Evolutionary conservation across 441 rosid species (phyloP), one percentile per base, ranked within the genome.

Genomic region (Bocquillonia castaneifolia): DNA sequence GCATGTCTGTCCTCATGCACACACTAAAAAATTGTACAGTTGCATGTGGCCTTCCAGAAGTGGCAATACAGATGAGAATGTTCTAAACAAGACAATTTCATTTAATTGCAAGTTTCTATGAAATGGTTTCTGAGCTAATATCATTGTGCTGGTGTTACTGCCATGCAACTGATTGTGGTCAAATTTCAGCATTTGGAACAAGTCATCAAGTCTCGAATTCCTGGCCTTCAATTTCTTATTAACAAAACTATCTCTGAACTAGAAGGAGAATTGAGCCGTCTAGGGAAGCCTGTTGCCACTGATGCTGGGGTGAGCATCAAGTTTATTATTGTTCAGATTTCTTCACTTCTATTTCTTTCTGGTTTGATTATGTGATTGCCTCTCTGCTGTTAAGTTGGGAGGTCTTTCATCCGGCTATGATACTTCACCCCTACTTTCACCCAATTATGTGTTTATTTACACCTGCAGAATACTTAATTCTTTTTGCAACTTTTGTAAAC

Each of bases 181-280:
- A 73, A 59, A 18, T 76, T 81, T 78, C 90, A 93, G 98, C 98
- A 93, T 77, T 76, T 93, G 82, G 98, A 93, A 78, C 84, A 82
- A 83, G 98, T 93, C 69, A 93, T 93, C 84, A 93, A 89, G 81
- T 88, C 97, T 15, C 81, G 96, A 73, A 89, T 93, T 67, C 98
- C 98, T 0, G 85, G 93, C 53, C 98, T 93, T 72, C 97, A 87
- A 78, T 79, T 96, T 59, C 90, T 91, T 55, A 89, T 93, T 72
- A 88, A 76, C 74, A 93, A 88, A 78, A 93, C 96, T 34, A 91
- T 93, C 54, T 23, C 77, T 50, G 97, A 93, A 59, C 76, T 93
- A 72, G 98, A 91, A 82, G 50, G 87, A 60, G 98, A 93, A 79
- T 70, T 93, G 72, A 85, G 84, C 73, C 92, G 90, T 59, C 93